Base-by-base conservation (phyloP, 768 basidiomycete species). In the Tricholoma hemisulphureum region DNA sequence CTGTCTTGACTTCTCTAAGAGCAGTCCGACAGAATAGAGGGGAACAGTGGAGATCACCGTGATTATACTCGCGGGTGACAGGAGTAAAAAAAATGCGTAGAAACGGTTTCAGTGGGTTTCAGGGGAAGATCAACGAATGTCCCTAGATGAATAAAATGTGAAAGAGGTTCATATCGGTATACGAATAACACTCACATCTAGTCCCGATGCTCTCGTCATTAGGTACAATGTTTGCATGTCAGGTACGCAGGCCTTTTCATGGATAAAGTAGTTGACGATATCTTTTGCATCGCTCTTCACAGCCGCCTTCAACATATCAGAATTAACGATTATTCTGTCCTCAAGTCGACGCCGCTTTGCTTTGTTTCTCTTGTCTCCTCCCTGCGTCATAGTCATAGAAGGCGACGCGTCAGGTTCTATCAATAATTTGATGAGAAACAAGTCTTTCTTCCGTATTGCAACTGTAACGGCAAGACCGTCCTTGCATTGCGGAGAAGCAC, bases 191-290 rank as follows among this genome's bases (percentile, higher is more conserved):
- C 46, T 49, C 28, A 49, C 46, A 10, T n/a, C 16, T 3, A 10
- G 26, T 28, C 46, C 8, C n/a, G n/a, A 49, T 28, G 2, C 26
- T 29, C 43, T 43, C 37, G 43, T 52, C 58, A 68, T 68, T 63
- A 66, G 58, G 50, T 57, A 69, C 34, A 88, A 68, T 0, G 89
- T 89, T 65, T 83, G 80, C 71, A 91, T 82, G 66, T 91, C 87
- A 0, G 90, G 90, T 32, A 90, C 72, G 62, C 85, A 84, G 9
- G 84, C 84, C 71, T 89, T 90, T 69, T 90, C 89, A 46, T 72
- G 70, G 56, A 80, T 81, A 26, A 94, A 73, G 65, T 90, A 94
- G 51, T 88, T 76, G 52, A 84, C 81, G 35, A 94, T 88, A 58
- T 90, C 86, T 53, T 77, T 76, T 6, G 91, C 89, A 51, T 83